Base-by-base conservation (phyloP, 2,329 filamentous ascomycete genomes). In the Aspergillus latus region DNA sequence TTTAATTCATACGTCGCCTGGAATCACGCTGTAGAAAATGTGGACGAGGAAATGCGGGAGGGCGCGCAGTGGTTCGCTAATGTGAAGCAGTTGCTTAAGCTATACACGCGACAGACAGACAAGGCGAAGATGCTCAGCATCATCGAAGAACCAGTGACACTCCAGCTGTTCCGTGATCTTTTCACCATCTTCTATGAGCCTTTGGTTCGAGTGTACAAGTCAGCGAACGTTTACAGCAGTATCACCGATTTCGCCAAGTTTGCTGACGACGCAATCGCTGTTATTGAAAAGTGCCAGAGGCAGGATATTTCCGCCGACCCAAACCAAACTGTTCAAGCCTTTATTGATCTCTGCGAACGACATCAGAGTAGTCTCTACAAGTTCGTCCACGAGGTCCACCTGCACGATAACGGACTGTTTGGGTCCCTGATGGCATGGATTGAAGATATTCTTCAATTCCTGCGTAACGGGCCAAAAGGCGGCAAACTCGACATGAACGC, bases 121-220 rank as follows among this genome's bases (percentile, higher is more conserved):
- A 99, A 99, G 84, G 81, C 87, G 32, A 97, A 96, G 92, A 97
- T 99, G 93, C 80, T 97, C 53, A 85, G 87, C 60, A 87, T 97
- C 67, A 94, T 99, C 51, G 92, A 97, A 75, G 93, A 99, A 77
- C 91, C 94, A 0, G 92, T 93, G n/a, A 97, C 94, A 0, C 81
- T 99, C n/a, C 89, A 95, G 70, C 82, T 99, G 29, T 94, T 99
- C 82, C 86, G 92, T 47, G 94, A 99, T 68, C 82, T 99, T 26
- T 97, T 99, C 73, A 96, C 92, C 34, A 97, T 99, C 70, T 99
- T 99, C 78, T 99, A 99, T 75, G 94, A 99, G 71, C 94, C 94
- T 0, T 85, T 99, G 21, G 91, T 99, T 13, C 85, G 94, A 47
- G 94, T 99, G 0, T 99, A 99, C 81, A 99, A 97, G 76, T 96